A percentile compares a stretch with the other conserved stretches of the same genome.
phyloP scores from a whole-genome alignment of 2,329 filamentous ascomycete species.

The Nemania bipapillata region DNA sequence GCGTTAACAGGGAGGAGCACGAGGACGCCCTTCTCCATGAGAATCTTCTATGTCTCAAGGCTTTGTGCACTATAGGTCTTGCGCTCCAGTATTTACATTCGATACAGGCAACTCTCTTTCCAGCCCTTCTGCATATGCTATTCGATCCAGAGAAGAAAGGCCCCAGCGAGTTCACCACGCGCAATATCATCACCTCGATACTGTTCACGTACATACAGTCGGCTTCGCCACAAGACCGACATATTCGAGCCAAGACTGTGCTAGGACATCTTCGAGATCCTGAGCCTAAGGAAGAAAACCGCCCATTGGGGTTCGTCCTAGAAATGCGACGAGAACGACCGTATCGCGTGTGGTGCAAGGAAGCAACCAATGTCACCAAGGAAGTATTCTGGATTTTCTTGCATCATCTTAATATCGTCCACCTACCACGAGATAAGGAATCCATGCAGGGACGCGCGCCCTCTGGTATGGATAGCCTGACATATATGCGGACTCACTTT shows the following conservation, averaged over 20 bases:
- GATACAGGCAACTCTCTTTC: slow-evolving; percentile 84
- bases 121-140: slow-evolving; percentile 84
- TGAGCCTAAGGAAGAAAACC: slow-evolving; percentile 76
- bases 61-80: slow-evolving; percentile 87
- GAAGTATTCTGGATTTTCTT: slow-evolving; percentile 99
- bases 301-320: slow-evolving; percentile 84
- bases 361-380: slow-evolving; percentile 91
- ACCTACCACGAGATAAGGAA: slow-evolving; percentile 65
- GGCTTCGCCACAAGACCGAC: slow-evolving; percentile 69
- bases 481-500: slow-evolving; percentile 78
- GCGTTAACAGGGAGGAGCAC: slow-evolving; percentile 79
- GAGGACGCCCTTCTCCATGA: slow-evolving; percentile 94
- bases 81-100: slow-evolving; percentile 83
- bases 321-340: slow-evolving; percentile 88
- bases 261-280: slow-evolving; percentile 84
- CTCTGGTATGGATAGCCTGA: slow-evolving; percentile 58
- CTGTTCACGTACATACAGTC: slow-evolving; percentile 87
- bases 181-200: slow-evolving; percentile 87
- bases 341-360: slow-evolving; percentile 93
- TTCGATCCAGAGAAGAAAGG: slow-evolving; percentile 99
- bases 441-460: slow-evolving; percentile 50
- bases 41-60: slow-evolving; percentile 90
- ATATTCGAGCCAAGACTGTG: slow-evolving; percentile 76
- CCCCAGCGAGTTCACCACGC: slow-evolving; percentile 93
- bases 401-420: slow-evolving; percentile 89